phyloP scores from a whole-genome alignment of 345 rosid species.

The Gossypium ekmanianum region DNA sequence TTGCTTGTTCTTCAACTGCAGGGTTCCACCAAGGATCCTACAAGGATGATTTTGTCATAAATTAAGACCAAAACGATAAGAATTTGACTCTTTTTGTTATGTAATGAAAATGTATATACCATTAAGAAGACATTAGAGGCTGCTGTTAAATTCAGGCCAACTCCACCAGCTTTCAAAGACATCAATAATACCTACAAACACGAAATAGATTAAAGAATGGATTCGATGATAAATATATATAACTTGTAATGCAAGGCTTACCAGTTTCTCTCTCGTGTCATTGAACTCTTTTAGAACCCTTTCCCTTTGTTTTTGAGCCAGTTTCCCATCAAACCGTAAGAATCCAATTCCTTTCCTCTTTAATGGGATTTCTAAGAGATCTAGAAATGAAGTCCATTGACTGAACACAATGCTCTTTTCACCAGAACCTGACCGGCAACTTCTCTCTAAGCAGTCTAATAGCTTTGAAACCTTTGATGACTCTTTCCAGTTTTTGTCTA shows the following conservation, averaged over 20 bases:
- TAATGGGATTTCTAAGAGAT: slow-evolving; percentile 58
- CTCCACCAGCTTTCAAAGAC: slow-evolving; percentile 71
- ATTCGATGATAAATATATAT: background rate
- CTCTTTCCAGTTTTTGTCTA: slow-evolving; percentile 59
- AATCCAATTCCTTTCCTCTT: slow-evolving; percentile 39
- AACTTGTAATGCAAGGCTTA: slow-evolving; percentile 20
- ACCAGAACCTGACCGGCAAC: slow-evolving; percentile 31
- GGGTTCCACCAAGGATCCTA: slow-evolving; percentile 81
- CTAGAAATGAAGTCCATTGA: slow-evolving; percentile 70
- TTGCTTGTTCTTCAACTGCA: slow-evolving; percentile 68
- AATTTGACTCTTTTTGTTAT: background rate
- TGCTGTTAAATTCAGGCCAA: slow-evolving; percentile 62
- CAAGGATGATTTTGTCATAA: background rate
- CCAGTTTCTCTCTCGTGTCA: slow-evolving; percentile 50
- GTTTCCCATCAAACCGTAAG: slow-evolving; percentile 55
- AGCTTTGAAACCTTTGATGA: slow-evolving; percentile 45
- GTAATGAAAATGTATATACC: slow-evolving; percentile 26
- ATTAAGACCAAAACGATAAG: background rate
- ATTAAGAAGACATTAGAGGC: slow-evolving; percentile 64
- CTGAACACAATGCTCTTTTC: slow-evolving; percentile 68
- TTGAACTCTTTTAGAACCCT: slow-evolving; percentile 56
- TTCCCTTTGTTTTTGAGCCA: slow-evolving; percentile 58
- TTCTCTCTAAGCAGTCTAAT: slow-evolving; percentile 44
- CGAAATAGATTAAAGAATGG: background rate
- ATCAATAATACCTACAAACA: slow-evolving; percentile 47